Evolutionary conservation across 23 red algal species (phyloP), one percentile per base, ranked within the genome.

Genomic region (Porphyridium purpureum): DNA sequence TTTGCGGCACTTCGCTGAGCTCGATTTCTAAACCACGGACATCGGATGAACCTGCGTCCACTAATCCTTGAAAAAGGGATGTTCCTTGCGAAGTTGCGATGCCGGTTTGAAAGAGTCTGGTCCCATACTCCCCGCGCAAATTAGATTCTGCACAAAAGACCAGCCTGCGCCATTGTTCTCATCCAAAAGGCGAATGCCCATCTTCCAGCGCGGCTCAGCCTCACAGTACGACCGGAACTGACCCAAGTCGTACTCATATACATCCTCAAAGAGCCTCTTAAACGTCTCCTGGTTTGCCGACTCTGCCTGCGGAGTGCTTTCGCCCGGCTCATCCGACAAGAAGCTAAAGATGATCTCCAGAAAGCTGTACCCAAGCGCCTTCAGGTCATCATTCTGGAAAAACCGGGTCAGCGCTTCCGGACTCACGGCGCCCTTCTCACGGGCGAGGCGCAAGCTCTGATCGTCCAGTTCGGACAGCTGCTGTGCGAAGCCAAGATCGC

Each of bases 401-500:
- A 47, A 72, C 8, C 49, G 31, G 0, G 66, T 40, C 24, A 85
- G 49, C n/a, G 56, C 59, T 5, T 40, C 9, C 23, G 74, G 60
- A 27, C 51, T 69, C 27, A 54, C 62, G 14, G 68, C 84, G 15
- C 60, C 75, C 4, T 52, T 58, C 14, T 60, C 58, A 29, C 71
- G 58, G 7, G 72, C 67, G 21, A 35, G 50, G 21, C 48, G 51
- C 7, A 80, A 50, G 36, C 52, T 67, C 0, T 80, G 56, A 11
- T 57, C 65, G 19, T 52, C 52, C 21, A 56, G 24, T 8, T 30
- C 47, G 54, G 73, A 69, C 17, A 80, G 46, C 26, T 49, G 42
- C 27, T 54, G 55, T 14, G 74, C 64, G 36, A 93, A 93, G 2
- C 84, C 84, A 55, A 93, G 75, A 38, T 93, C 84, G 3, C 84